Base-by-base conservation (phyloP, 108 stramenopile genomes). In the Skeletonema tropicum region DNA sequence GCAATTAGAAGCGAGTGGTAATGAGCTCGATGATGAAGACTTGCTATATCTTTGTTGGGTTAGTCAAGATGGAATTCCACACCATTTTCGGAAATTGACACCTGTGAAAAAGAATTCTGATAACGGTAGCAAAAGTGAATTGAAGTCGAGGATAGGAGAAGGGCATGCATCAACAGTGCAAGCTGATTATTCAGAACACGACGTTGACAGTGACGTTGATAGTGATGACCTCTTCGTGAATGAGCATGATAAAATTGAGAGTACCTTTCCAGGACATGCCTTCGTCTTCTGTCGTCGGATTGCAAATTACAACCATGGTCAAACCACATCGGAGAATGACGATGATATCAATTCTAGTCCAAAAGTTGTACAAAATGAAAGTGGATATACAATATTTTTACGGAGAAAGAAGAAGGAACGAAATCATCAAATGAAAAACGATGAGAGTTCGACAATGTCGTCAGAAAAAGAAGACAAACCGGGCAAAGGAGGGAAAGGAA, bases 171-270 rank as follows among this genome's bases (percentile, higher is more conserved):
- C 36, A n/a, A n/a, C n/a, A n/a, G n/a, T n/a, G n/a, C n/a, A n/a
- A n/a, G n/a, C n/a, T n/a, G n/a, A n/a, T n/a, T n/a, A n/a, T n/a
- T n/a, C n/a, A n/a, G n/a, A n/a, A n/a, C n/a, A n/a, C n/a, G n/a
- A n/a, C n/a, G n/a, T n/a, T n/a, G n/a, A n/a, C n/a, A n/a, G n/a
- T 32, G 32, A 32, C 2, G 33, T 2, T 7, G 11, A 12, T 11
- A 36, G 49, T 32, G 52, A 63, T 2, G 39, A 5, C 23, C 42
- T 57, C 29, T 23, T 72, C 11, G 73, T 81, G 21, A 64, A 70
- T 55, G 73, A 65, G 36, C 74, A 61, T 32, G 90, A 88, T 84
- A 88, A 85, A 48, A 82, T 92, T 30, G 93, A 94, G 64, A 72
- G 66, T 58, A 86, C 90, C 1, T 74, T 32, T 49, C 73, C 73